phyloP scores from a whole-genome alignment of 2,329 filamentous ascomycete genomes.

The Neofusicoccum ribis region DNA sequence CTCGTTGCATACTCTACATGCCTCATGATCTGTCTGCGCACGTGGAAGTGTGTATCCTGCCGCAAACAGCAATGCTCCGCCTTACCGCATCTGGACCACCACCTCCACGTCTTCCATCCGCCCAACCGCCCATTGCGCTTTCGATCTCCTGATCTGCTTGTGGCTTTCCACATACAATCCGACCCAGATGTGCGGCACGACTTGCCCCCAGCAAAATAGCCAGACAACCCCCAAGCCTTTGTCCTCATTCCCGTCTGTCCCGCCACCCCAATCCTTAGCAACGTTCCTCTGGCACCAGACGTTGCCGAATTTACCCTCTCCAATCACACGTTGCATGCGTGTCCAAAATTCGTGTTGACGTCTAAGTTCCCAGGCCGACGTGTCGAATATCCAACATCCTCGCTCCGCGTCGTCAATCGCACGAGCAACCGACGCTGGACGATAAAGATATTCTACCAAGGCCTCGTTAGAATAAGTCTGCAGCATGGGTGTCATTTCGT shows the following conservation, averaged over 20 bases:
- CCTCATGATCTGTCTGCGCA: neutral
- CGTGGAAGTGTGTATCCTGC: neutral
- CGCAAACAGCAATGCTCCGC: neutral
- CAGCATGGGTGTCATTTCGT: slow-evolving; percentile 3
- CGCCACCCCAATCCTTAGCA: slow-evolving; percentile 45
- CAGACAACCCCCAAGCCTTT: slow-evolving; percentile 50
- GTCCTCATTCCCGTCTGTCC: slow-evolving; percentile 22
- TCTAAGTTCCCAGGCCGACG: slow-evolving; percentile 52
- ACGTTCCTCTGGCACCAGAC: slow-evolving; percentile 40
- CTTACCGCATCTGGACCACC: slow-evolving; percentile 53
- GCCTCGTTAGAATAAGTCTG: neutral
- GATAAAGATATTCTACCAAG: slow-evolving; percentile 23
- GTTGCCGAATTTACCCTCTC: slow-evolving; percentile 60
- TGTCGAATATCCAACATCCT: slow-evolving; percentile 74
- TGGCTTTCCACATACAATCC: slow-evolving; percentile 10
- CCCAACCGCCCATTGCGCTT: slow-evolving; percentile 7
- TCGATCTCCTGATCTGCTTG: slow-evolving; percentile 6
- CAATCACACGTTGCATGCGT: slow-evolving; percentile 62
- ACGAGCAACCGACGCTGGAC: slow-evolving; percentile 18
- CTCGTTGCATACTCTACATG: neutral
- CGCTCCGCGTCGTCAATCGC: slow-evolving; percentile 55
- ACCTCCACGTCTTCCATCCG: slow-evolving; percentile 51
- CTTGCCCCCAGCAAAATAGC: slow-evolving; percentile 76
- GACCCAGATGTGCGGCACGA: slow-evolving; percentile 68
- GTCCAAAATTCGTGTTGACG: slow-evolving; percentile 60